Evolutionary conservation across 768 basidiomycete species (phyloP).

Genomic region (Clitopilus hobsonii): DNA sequence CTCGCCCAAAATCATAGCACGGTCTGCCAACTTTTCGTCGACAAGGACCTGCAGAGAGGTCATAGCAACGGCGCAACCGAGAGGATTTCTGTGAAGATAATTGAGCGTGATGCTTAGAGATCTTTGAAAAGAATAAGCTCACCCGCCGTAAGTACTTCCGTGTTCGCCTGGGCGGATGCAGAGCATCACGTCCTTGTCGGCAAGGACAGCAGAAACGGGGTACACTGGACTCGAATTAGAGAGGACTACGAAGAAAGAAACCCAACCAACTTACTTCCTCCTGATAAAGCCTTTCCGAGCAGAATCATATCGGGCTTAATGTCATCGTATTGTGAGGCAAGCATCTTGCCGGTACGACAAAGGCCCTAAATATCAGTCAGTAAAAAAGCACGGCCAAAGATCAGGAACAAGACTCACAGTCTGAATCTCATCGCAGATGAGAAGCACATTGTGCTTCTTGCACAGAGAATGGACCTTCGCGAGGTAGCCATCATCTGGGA

Average conservation of each 20-base stretch:
- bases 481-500: slow-evolving; percentile 88
- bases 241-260: slow-evolving; percentile 1
- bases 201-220: slow-evolving; percentile 93
- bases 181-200: slow-evolving; percentile 89
- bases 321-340: slow-evolving; percentile 83
- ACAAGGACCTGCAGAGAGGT: slow-evolving; percentile 88
- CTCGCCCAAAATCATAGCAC: slow-evolving; percentile 75
- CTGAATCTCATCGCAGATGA: slow-evolving; percentile 98
- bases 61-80: slow-evolving; percentile 95
- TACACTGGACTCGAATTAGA: slow-evolving; percentile 52
- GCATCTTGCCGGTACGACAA: slow-evolving; percentile 90
- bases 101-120: slow-evolving; percentile 2
- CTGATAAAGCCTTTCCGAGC: slow-evolving; percentile 94
- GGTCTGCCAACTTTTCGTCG: slow-evolving; percentile 80
- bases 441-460: slow-evolving; percentile 88
- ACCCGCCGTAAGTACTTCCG: slow-evolving; percentile 95
- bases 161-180: slow-evolving; percentile 95
- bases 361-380: slow-evolving; percentile 53
- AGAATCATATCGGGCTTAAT: slow-evolving; percentile 90
- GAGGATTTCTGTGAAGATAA: slow-evolving; percentile 62
- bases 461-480: slow-evolving; percentile 73
- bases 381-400: not conserved
- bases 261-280: slow-evolving; percentile 61
- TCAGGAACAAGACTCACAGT: slow-evolving; percentile 48
- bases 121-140: slow-evolving; percentile 16